Percentiles rank a stretch among this genome's conserved stretches.
These are phyloP conservation scores for Nakaseomyces bracarensis DNA, from an alignment of 1,139 yeast genomes.

Conservation along the genomic window DNA sequence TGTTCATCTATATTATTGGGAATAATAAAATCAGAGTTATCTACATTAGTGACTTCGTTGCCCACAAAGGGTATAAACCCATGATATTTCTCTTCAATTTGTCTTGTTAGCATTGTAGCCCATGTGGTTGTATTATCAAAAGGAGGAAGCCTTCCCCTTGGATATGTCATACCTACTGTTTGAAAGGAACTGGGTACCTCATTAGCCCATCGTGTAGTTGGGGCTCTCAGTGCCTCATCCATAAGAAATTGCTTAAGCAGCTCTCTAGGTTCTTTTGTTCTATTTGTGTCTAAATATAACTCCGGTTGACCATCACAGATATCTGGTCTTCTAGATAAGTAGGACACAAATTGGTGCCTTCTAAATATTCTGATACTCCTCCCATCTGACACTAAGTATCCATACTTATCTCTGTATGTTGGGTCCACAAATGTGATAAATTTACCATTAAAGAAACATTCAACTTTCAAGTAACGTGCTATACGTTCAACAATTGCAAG, in stretches of 20 bases:
- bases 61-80: not conserved
- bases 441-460: constrained; percentile 16
- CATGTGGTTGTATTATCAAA: constrained; percentile 1
- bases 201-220: constrained; percentile 2
- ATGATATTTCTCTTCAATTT: constrained; percentile 3
- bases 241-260: not conserved
- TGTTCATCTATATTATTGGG: not conserved
- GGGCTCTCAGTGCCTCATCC: not conserved
- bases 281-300: constrained; percentile 8
- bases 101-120: not conserved
- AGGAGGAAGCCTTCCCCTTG: constrained; percentile 1
- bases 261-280: constrained; percentile 1
- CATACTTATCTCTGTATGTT: constrained; percentile 14
- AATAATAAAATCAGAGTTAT: constrained; percentile 1
- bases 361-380: not conserved
- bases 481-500: constrained; percentile 24
- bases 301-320: constrained; percentile 15
- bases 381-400: constrained; percentile 14
- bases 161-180: constrained; percentile 3
- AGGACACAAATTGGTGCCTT: constrained; percentile 13
- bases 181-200: constrained; percentile 1
- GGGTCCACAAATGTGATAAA: constrained; percentile 20
- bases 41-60: not conserved
- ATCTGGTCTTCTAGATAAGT: constrained; percentile 15
- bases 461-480: constrained; percentile 16